A percentile compares a stretch with the other conserved stretches of the same genome.
Conservation (phyloP, 805 yeast species). For the Candida argentea region DNA sequence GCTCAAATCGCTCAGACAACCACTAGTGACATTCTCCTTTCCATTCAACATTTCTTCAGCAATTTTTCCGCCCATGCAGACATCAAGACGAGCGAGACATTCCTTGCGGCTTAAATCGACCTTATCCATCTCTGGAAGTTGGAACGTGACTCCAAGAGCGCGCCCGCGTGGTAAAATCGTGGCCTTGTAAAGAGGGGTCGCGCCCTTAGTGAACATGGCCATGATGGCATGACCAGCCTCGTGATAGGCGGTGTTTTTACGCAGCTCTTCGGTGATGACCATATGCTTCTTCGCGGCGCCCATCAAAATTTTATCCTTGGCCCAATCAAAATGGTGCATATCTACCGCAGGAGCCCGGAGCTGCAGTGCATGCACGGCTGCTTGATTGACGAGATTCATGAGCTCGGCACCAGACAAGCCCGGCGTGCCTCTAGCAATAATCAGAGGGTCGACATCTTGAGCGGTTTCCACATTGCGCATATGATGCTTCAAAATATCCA, state of each 20-base stretch:
- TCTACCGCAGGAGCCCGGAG: conserved; percentile 83
- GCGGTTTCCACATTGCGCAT: conserved; percentile 84
- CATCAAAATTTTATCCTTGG: conserved; percentile 93
- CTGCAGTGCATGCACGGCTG: conserved; percentile 95
- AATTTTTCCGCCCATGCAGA: conserved; percentile 97
- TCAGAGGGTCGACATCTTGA: conserved; percentile 74
- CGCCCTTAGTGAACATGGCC: conserved; percentile 91
- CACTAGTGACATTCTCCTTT: conserved; percentile 84
- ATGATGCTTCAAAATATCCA: conserved; percentile 85
- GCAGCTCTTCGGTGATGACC: conserved; percentile 93
- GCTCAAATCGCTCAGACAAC: conserved; percentile 86
- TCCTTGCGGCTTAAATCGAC: conserved; percentile 85
- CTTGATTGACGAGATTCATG: conserved; percentile 93
- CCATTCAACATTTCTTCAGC: conserved; percentile 95
- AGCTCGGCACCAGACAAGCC: conserved; percentile 98
- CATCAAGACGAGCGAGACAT: conserved; percentile 86
- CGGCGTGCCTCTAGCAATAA: conserved; percentile 94
- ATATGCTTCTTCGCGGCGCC: conserved; percentile 97
- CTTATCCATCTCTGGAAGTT: conserved; percentile 96
- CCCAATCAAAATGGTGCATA: conserved; percentile 95
- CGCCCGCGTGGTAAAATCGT: conserved; percentile 95
- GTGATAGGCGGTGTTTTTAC: conserved; percentile 92
- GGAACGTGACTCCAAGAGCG: conserved; percentile 95
- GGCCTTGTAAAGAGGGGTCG: conserved; percentile 92
- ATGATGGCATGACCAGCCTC: conserved; percentile 99